Evolutionary conservation across 148 eudicot genomes (phyloP).

Genomic region (Salicornia ramosissima): DNA sequence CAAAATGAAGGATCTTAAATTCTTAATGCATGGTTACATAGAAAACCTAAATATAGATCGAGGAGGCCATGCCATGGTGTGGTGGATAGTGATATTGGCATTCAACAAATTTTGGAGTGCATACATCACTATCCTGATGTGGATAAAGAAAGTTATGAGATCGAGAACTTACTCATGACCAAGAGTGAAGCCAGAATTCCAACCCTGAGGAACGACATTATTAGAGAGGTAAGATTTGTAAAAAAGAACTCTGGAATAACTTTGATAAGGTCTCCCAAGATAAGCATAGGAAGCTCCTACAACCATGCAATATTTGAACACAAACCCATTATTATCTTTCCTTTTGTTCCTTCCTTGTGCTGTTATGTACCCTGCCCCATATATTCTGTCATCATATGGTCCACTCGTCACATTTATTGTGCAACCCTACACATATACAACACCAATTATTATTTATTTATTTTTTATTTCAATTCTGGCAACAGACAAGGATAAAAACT

Average conservation of each 20-base stretch:
- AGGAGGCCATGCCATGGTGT: too few species aligned
- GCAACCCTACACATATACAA: conserved; percentile 17
- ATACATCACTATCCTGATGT: too few species aligned
- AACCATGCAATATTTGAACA: conserved; percentile 25
- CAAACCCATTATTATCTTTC: conserved; percentile 13
- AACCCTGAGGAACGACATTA: conserved; percentile 23
- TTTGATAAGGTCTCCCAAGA: conserved; percentile 26
- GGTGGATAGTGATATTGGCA: too few species aligned
- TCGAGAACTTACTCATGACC: conserved; percentile 12
- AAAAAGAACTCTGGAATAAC: conserved; percentile 18
- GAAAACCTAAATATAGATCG: too few species aligned
- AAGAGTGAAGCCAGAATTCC: conserved; percentile 16
- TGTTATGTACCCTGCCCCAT: conserved; percentile 30
- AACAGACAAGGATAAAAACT: too few species aligned
- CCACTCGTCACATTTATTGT: conserved; percentile 25
- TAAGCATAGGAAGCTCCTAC: conserved; percentile 16
- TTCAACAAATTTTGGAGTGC: too few species aligned
- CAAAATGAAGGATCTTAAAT: too few species aligned
- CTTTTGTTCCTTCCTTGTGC: conserved; percentile 18
- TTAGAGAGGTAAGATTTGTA: conserved; percentile 16
- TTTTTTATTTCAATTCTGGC: too few species aligned
- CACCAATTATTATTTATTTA: too few species aligned
- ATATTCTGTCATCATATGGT: conserved; percentile 26
- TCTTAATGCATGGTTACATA: too few species aligned
- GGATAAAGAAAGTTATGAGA: too few species aligned